A percentile compares a stretch with the other conserved stretches of the same genome.
Conservation (phyloP, 1,139 yeast species). For the Suhomyces taliae region DNA sequence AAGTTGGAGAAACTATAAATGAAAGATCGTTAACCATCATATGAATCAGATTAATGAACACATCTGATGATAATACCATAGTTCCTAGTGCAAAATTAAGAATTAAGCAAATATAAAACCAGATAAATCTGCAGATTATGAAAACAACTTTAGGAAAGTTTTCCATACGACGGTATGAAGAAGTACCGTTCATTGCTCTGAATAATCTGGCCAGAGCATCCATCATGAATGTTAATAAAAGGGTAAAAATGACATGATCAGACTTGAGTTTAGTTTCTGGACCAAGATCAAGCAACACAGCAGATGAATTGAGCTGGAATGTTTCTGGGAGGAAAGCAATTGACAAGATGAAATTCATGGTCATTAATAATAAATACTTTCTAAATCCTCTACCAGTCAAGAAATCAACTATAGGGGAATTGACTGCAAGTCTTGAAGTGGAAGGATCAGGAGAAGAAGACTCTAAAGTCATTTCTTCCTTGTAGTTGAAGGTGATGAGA, state of each 20-base stretch:
- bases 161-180: slow-evolving; percentile 10
- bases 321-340: slow-evolving; percentile 17
- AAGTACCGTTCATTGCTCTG: slow-evolving; percentile 16
- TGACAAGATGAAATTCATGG: slow-evolving; percentile 4
- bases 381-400: slow-evolving; percentile 1
- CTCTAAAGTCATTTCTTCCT: slow-evolving; percentile 6
- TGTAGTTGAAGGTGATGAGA: slow-evolving; percentile 17
- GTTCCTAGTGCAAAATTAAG: slow-evolving; percentile 15
- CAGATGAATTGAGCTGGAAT: slow-evolving; percentile 20
- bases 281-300: slow-evolving; percentile 14
- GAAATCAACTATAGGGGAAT: neutral
- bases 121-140: slow-evolving; percentile 20
- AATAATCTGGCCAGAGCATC: slow-evolving; percentile 15
- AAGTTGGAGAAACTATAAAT: slow-evolving; percentile 3
- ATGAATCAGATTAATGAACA: slow-evolving; percentile 21
- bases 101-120: slow-evolving; percentile 25
- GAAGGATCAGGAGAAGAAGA: neutral
- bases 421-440: slow-evolving; percentile 1
- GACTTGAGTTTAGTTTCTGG: slow-evolving; percentile 16
- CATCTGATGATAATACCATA: slow-evolving; percentile 24
- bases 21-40: slow-evolving; percentile 8
- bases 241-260: slow-evolving; percentile 26
- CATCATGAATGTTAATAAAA: slow-evolving; percentile 16
- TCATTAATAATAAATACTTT: neutral
- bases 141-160: slow-evolving; percentile 17